Evolutionary conservation across 2,329 filamentous ascomycete genomes (phyloP), one percentile per base, ranked within the genome.

Genomic region (Nigrospora osmanthi): DNA sequence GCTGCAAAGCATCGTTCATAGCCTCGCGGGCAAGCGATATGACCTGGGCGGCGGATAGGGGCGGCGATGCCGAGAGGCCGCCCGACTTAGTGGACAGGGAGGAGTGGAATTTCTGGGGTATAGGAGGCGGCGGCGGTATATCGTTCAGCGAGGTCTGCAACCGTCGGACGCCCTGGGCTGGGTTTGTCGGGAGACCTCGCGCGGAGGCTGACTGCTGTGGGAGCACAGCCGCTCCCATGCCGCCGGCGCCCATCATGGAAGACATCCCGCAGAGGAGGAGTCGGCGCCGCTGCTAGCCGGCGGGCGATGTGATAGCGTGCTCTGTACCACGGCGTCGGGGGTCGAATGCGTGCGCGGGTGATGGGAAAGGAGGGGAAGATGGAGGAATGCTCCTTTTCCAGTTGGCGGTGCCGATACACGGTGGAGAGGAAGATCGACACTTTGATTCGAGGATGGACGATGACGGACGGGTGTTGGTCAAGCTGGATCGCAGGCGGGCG

Each of bases 1-100:
- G 83, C 53, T 81, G 74, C 47, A 84, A 68, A 44, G 84, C 83
- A 54, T 72, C 74, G 50, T 76, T 75, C 75, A 88, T 84, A 38
- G 81, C 81, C 54, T 85, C 79, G 53, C 75, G 76, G 33, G 80
- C 81, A 40, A 86, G 71, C 45, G 70, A 70, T 42, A 87, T 78
- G 50, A 87, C 80, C 60, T 87, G 80, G 37, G 68, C 69, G 35
- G 81, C 68, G 15, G 81, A 75, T 58, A 82, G 71, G 43, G 75
- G 70, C 13, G 65, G 62, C n/a, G 68, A 68, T 14, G 73, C 64
- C 12, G 75, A 72, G 39, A 81, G 62, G 13, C 67, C 71, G 50
- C 63, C 66, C 13, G 69, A 69, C 34, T 30, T 50, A 19, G 45
- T 40, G 9, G 50, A 38, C 37, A 28, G 30, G 38, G 30, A 47